Conservation (phyloP, 495 filamentous ascomycete genomes). For the Trichocladium antarcticum region DNA sequence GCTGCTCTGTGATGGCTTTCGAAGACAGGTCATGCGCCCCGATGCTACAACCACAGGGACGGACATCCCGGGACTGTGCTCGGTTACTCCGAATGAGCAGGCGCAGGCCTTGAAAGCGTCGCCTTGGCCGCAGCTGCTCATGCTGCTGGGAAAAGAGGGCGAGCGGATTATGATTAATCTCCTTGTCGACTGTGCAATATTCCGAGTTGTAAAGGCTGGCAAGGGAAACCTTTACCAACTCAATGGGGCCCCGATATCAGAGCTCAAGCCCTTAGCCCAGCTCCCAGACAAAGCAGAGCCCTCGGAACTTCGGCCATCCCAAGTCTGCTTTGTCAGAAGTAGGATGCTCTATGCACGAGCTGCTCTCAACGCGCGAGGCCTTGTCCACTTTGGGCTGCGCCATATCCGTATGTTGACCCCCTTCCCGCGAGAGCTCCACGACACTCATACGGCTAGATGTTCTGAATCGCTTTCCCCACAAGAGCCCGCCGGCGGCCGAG, state of each 20-base stretch:
- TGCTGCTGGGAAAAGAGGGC: slow-evolving; percentile 61
- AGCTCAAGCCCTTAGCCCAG: slow-evolving; percentile 23
- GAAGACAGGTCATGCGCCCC: slow-evolving; percentile 21
- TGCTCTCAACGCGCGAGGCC: slow-evolving; percentile 52
- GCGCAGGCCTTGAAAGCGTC: slow-evolving; percentile 55
- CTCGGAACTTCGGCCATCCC: slow-evolving; percentile 36
- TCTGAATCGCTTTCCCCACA: slow-evolving; percentile 59
- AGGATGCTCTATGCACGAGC: slow-evolving; percentile 78
- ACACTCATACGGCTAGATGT: slow-evolving; percentile 50
- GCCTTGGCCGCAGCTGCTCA: slow-evolving; percentile 62
- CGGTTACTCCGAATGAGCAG: slow-evolving; percentile 54
- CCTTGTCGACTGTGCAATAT: slow-evolving; percentile 68
- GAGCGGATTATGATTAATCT: slow-evolving; percentile 74
- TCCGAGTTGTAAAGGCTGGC: slow-evolving; percentile 48
- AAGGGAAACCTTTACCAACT: slow-evolving; percentile 62
- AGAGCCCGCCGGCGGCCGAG: slow-evolving; percentile 1
- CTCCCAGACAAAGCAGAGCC: slow-evolving; percentile 8
- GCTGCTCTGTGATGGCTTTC: slow-evolving; percentile 69
- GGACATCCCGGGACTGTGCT: slow-evolving; percentile 41
- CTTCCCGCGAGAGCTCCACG: neutral
- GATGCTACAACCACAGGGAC: neutral
- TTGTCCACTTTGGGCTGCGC: slow-evolving; percentile 60
- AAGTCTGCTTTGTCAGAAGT: slow-evolving; percentile 67
- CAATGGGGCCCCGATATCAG: slow-evolving; percentile 48
- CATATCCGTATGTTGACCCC: slow-evolving; percentile 58